Conservation (phyloP, 345 rosid species). For the Linum trigynum region DNA sequence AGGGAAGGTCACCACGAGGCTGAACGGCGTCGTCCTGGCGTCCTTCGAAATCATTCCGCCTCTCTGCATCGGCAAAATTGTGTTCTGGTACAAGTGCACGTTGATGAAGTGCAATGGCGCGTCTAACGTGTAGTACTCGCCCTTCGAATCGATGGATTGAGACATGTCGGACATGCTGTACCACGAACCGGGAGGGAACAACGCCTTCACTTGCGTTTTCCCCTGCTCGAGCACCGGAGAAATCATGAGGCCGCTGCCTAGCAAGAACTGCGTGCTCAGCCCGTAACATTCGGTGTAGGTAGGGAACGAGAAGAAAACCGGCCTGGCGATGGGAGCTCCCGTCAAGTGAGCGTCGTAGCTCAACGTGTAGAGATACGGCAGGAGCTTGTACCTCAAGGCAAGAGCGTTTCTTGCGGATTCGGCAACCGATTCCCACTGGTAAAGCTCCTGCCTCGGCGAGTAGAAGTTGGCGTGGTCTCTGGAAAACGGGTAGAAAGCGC, state of each 20-base stretch:
- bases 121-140: slow-evolving; percentile 46
- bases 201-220: slow-evolving; percentile 51
- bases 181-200: slow-evolving; percentile 93
- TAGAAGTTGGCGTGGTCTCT: slow-evolving; percentile 87
- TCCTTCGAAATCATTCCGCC: slow-evolving; percentile 77
- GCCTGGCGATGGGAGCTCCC: slow-evolving; percentile 91
- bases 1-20: slow-evolving; percentile 62
- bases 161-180: slow-evolving; percentile 72
- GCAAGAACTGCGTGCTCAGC: slow-evolving; percentile 80
- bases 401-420: slow-evolving; percentile 84
- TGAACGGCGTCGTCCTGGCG: slow-evolving; percentile 81
- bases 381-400: slow-evolving; percentile 83
- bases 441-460: slow-evolving; percentile 94
- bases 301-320: slow-evolving; percentile 92
- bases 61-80: slow-evolving; percentile 85
- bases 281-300: slow-evolving; percentile 50
- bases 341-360: slow-evolving; percentile 62
- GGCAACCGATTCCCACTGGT: slow-evolving; percentile 81
- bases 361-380: slow-evolving; percentile 78
- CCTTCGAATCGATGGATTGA: slow-evolving; percentile 38
- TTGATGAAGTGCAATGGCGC: slow-evolving; percentile 75
- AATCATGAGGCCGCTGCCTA: slow-evolving; percentile 76
- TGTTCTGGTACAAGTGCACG: slow-evolving; percentile 71
- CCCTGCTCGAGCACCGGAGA: slow-evolving; percentile 89
- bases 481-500: slow-evolving; percentile 90